phyloP scores from a whole-genome alignment of 148 eudicot genomes.

The Camellia sinensis region DNA sequence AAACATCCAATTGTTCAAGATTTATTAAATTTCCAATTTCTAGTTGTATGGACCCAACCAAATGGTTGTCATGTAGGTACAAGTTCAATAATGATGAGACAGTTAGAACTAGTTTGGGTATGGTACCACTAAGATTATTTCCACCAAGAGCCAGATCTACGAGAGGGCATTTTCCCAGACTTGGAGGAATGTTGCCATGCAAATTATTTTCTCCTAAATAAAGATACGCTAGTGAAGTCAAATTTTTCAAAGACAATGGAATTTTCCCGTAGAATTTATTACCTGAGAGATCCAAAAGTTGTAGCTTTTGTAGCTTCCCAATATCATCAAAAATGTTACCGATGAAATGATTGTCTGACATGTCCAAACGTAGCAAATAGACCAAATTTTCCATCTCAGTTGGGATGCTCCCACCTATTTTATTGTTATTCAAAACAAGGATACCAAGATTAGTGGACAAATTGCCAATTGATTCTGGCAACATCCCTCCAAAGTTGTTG shows the following conservation, averaged over 20 bases:
- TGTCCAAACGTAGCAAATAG: not conserved
- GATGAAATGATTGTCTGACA: not conserved
- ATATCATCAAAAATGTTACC: constrained; percentile 24
- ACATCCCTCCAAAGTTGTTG: constrained; percentile 20
- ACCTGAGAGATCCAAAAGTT: not conserved
- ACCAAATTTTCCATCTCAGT: constrained; percentile 10
- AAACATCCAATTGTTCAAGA: constrained; percentile 17
- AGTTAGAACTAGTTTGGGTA: constrained; percentile 25
- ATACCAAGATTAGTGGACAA: constrained; percentile 5
- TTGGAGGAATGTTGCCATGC: too few relatives aligned
- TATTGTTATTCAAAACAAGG: not conserved
- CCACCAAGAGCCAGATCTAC: too few relatives aligned
- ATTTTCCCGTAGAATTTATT: too few relatives aligned
- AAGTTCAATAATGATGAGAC: constrained; percentile 7
- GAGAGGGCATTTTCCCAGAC: too few relatives aligned
- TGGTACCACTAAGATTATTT: constrained; percentile 24
- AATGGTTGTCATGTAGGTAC: constrained; percentile 16
- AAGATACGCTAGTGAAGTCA: too few relatives aligned
- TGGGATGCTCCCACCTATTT: constrained; percentile 27
- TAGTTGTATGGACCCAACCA: constrained; percentile 20
- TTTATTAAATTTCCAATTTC: constrained; percentile 23
- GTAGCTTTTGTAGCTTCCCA: constrained; percentile 9
- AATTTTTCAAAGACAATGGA: too few relatives aligned
- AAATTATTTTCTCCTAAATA: too few relatives aligned
- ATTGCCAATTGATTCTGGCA: constrained; percentile 23